Conservation (phyloP, 306 rosid genomes). For the Chamaecrista fasciculata region DNA sequence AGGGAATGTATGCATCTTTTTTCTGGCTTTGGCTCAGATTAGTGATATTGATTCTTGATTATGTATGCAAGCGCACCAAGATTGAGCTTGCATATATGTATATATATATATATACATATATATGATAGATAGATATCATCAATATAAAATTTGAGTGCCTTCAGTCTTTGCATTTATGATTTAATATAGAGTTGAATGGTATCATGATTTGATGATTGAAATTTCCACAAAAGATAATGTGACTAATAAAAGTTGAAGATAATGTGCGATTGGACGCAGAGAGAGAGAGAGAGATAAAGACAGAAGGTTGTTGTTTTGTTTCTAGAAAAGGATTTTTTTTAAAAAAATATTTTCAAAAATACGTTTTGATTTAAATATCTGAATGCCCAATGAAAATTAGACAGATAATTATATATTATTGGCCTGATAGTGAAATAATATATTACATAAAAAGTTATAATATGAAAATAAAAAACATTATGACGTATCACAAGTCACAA, state of each 20-base stretch:
- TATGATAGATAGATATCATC: too few relatives aligned
- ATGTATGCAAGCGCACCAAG: constrained; percentile 25
- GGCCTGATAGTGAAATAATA: too few relatives aligned
- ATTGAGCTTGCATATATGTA: neutral
- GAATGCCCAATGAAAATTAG: too few relatives aligned
- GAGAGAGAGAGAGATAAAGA: constrained; percentile 38
- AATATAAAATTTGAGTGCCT: constrained; percentile 2
- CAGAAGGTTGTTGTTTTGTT: constrained; percentile 19
- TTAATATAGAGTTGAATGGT: constrained; percentile 29
- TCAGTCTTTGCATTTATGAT: constrained; percentile 26
- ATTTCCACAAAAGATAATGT: constrained; percentile 41
- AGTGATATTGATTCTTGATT: constrained; percentile 11
- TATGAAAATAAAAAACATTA: too few relatives aligned
- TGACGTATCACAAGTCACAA: too few relatives aligned
- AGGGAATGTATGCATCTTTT: neutral
- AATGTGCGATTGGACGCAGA: constrained; percentile 52
- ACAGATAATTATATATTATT: too few relatives aligned
- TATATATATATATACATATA: neutral
- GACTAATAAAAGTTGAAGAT: constrained; percentile 53
- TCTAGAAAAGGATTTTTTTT: neutral
- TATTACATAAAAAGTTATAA: too few relatives aligned
- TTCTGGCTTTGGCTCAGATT: neutral
- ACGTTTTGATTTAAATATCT: too few relatives aligned
- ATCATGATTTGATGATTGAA: constrained; percentile 59
- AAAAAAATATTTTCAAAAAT: too few relatives aligned